Conservation (phyloP, 208 protist species). For the Tritrichomonas musculus region DNA sequence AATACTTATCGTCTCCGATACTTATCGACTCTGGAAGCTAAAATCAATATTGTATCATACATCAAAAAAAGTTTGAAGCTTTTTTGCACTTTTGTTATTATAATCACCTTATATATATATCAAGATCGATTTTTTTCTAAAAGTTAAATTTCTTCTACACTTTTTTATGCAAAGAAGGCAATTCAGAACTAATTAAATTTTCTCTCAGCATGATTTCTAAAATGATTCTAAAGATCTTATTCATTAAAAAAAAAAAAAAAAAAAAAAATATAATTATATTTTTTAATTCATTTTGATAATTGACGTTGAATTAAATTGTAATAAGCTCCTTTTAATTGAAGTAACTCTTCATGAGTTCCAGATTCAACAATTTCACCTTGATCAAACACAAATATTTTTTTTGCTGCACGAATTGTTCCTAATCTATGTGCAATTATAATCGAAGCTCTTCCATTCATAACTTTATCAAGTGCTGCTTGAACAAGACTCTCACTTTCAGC, state of each 20-base stretch:
- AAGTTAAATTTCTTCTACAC: background rate
- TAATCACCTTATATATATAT: background rate
- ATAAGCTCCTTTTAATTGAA: background rate
- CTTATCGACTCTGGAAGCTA: no score
- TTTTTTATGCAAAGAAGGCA: background rate
- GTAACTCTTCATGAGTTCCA: background rate
- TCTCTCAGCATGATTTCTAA: background rate
- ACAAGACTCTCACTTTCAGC: background rate
- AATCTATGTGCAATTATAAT: background rate
- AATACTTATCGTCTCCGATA: no score
- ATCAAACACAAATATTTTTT: conserved; percentile 27
- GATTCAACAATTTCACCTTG: background rate
- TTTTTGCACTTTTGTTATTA: no score
- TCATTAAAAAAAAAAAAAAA: background rate
- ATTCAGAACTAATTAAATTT: background rate
- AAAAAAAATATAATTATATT: background rate
- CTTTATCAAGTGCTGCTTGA: background rate
- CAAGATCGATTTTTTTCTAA: background rate
- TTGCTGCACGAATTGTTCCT: background rate
- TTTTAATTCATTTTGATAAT: background rate
- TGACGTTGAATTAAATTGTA: background rate
- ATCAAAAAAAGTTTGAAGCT: no score
- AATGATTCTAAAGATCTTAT: background rate
- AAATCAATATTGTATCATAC: no score
- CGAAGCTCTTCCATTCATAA: background rate